Base-by-base conservation (phyloP, 345 rosid species). In the Anacardium occidentale region DNA sequence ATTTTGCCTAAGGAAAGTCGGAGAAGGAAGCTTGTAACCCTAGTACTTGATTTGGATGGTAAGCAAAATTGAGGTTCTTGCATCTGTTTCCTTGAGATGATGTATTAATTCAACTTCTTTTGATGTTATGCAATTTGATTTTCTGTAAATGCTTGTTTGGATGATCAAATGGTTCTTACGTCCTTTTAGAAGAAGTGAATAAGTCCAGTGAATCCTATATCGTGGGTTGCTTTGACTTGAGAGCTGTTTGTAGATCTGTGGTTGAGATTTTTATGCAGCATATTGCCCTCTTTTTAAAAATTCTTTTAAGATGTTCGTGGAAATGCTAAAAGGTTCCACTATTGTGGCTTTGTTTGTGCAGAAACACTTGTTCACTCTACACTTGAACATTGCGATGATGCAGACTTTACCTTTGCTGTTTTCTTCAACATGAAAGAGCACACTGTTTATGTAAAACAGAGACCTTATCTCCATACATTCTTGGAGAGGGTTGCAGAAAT, bases 21-120 rank as follows among this genome's bases (percentile, higher is more conserved):
- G 72, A 78, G 78, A 78, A 79, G 82, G 84, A 91, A 90, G 76
- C 69, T 92, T 62, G 78, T 88, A 60, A 93, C 97, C 29, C 83
- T 93, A 53, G 97, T 86, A 66, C 98, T 93, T 79, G 98, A 93
- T 86, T 86, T 93, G 86, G 98, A 93, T 82, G 98, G 98, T 93
- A 87, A 81, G 85, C 32, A 32, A 75, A 60, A 24, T 55, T 69
- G 48, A 7, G 21, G 62, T 51, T 37, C 63, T 59, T 52, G 13
- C 5, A 20, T 24, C 63, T 57, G 32, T 26, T 17, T 24, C 57
- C 22, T 42, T 51, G 7, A 10, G 14, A 21, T 64, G 8, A 47
- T 47, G 20, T 24, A 64, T 44, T 42, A 12, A 21, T 64, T 11
- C 55, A 44, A 44, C n/a, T 20, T 20, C 6, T 42, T 44, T n/a